Evolutionary conservation across 805 yeast species (phyloP).

Genomic region (Metschnikowia hibisci): DNA sequence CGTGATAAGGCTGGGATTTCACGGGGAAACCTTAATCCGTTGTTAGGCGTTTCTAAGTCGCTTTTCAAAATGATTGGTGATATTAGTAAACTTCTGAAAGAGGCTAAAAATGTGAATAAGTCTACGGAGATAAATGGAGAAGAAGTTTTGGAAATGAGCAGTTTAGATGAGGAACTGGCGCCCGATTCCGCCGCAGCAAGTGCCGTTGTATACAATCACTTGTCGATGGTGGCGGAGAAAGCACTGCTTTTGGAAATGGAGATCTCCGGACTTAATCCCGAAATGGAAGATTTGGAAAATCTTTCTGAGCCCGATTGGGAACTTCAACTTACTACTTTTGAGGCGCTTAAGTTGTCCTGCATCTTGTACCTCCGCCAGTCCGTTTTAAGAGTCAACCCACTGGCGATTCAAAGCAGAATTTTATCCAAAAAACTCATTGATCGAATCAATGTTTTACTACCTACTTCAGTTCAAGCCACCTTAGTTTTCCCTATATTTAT

Average conservation of each 20-base stretch:
- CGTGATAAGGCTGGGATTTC: slow-evolving; percentile 31
- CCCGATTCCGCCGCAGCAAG: slow-evolving; percentile 2
- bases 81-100: slow-evolving; percentile 56
- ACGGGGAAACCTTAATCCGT: slow-evolving; percentile 54
- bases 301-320: slow-evolving; percentile 50
- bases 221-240: slow-evolving; percentile 28
- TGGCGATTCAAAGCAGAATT: slow-evolving; percentile 60
- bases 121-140: slow-evolving; percentile 2
- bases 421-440: slow-evolving; percentile 51
- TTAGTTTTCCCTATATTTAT: slow-evolving; percentile 75
- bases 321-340: slow-evolving; percentile 66
- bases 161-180: neutral
- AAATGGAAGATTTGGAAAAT: slow-evolving; percentile 40
- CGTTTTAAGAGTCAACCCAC: slow-evolving; percentile 55
- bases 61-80: slow-evolving; percentile 66
- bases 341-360: slow-evolving; percentile 65
- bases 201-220: slow-evolving; percentile 7
- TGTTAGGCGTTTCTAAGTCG: slow-evolving; percentile 69
- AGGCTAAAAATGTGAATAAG: slow-evolving; percentile 30
- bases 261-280: slow-evolving; percentile 52
- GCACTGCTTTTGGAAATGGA: slow-evolving; percentile 42
- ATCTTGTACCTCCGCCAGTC: slow-evolving; percentile 65
- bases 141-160: neutral
- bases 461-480: slow-evolving; percentile 65
- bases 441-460: slow-evolving; percentile 59